Base-by-base conservation (phyloP, 2,329 filamentous ascomycete genomes). In the Emmonsiellopsis sp. region DNA sequence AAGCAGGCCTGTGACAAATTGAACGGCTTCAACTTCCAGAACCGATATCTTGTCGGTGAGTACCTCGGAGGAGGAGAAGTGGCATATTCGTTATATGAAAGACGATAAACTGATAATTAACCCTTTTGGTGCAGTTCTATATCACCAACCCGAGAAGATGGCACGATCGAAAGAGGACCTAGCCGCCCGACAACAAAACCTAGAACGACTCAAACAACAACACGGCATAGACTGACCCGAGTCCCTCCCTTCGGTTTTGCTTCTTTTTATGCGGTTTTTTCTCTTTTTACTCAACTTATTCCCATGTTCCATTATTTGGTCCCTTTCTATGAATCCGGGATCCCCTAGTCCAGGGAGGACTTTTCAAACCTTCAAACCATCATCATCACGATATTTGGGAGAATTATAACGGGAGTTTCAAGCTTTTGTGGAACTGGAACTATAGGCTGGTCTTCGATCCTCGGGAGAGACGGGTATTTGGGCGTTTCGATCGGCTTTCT, bases 21-120 rank as follows among this genome's bases (percentile, higher is more conserved):
- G 73, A 98, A 98, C 79, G 93, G 93, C 71, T 98, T 95, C 84
- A 98, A 98, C 79, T 98, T 98, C 74, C 93, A 98, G 79, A 95
- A 92, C 77, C 87, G 93, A 71, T 98, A 98, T 76, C 88, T 98
- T 65, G 93, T 98, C 68, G 90, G 89, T 94, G 82, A 58, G 89
- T 83, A 42, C 40, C 30, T 48, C 37, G n/a, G 53, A 30, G 31
- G 44, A n/a, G 32, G 5, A 54, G 3, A 11, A n/a, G 37, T 32
- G n/a, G 9, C 30, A 40, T 47, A 4, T 26, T 7, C 31, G 9
- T 26, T n/a, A 5, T 31, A 48, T 20, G 16, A 11, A 26, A 26
- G 20, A 26, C 20, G 20, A 26, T 26, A 26, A 26, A 26, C 20
- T 7, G 30, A 16, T 43, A n/a, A 43, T 34, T 6, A 10, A 31